Evolutionary conservation across 2,329 filamentous ascomycete genomes (phyloP), one percentile per base, ranked within the genome.

Genomic region (Aureobasidium lini): DNA sequence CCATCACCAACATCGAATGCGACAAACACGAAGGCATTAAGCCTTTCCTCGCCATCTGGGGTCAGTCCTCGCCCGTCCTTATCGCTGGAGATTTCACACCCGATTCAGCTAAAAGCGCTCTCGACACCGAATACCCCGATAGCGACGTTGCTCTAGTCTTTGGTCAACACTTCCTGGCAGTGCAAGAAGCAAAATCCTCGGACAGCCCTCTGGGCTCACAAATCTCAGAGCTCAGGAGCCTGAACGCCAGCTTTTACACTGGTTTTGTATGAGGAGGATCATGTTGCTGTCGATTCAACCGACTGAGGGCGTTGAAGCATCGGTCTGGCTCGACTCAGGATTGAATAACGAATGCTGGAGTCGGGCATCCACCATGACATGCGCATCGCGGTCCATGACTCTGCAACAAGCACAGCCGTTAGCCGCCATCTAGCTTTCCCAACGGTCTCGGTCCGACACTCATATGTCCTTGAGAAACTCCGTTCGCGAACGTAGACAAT

Each of bases 31-130:
- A 70, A 5, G 70, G 72, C 52, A 66, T 80, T 59, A 72, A 78
- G 18, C 77, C 76, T 64, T 67, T 80, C 53, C 54, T 81, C 36
- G 65, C 76, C 61, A 68, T 73, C 8, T 83, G 78, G 77, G 69
- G 68, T 13, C 71, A 70, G 34, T 67, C 68, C 6, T 73, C 71
- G 7, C 79, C 81, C 0, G 64, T 84, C 28, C 63, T 85, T 2
- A 63, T 77, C 11, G 75, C 76, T 23, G 76, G 76, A 31, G 75
- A 75, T 0, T 75, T 73, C 60, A 70, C 66, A 40, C 66, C 74
- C 0, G 71, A 73, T 6, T 73, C 71, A n/a, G 75, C 75, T 6
- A 68, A 64, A 60, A 63, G 61, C 37, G 60, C 70, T 1, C 67
- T 76, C 0, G 71, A 71, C 48, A 68, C 75, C 54, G 70, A 79